Evolutionary conservation across 2,329 filamentous ascomycete species (phyloP), one percentile per base, ranked within the genome.

Genomic region (Colletotrichum cordylinicola): DNA sequence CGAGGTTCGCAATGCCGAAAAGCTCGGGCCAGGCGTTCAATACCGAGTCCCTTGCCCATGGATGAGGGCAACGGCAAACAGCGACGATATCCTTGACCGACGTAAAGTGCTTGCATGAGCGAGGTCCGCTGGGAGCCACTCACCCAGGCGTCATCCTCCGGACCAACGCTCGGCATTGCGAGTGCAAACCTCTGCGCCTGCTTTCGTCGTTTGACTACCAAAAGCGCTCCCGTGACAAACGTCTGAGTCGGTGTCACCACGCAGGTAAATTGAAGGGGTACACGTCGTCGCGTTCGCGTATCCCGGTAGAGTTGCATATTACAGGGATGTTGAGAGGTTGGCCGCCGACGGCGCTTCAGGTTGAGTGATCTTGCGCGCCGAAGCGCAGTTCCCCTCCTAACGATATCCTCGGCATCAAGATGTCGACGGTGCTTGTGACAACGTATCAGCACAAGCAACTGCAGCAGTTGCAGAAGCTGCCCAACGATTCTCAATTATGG

Each of bases 11-110:
- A 52, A 10, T 52, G n/a, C 43, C n/a, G n/a, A 56, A 31, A 55
- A 16, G 64, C 70, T 55, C 43, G 56, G 72, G 60, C 72, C 72
- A 52, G 16, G 60, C 27, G 66, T 73, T 64, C 66, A 52, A 60
- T 7, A 16, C 18, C 15, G 55, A 52, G 27, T 8, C 13, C 29
- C 21, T 29, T 33, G 21, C 16, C 29, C 55, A 61, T 31, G 58
- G 27, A 65, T 58, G 43, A 58, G 72, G 56, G 39, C 10, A 60
- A 55, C 70, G 70, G 65, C 55, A 56, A 39, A 21, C 13, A 27
- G 24, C 65, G 71, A 64, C 48, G 67, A 56, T 43, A 67, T 35
- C 69, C 69, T 24, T 18, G 62, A 29, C 16, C 1, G 18, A 13
- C 27, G 16, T 61, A 29, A 37, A 71, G 48, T 74, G 72, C 60